Conservation (phyloP, 1,284 basidiomycete species). For the Puccinia polysora region DNA sequence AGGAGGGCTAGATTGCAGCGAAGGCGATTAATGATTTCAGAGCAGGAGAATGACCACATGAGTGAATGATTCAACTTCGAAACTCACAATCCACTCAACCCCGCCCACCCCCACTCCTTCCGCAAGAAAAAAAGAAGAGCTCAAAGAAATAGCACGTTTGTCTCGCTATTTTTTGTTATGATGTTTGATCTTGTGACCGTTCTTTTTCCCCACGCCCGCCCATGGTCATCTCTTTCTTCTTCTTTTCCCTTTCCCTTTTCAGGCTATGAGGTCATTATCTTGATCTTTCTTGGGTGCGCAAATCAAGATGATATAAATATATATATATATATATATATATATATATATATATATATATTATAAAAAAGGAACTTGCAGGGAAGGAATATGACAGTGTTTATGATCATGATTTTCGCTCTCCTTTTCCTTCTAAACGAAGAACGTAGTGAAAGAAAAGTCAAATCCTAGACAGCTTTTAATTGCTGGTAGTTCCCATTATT, state of each 20-base stretch:
- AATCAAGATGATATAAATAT: background rate
- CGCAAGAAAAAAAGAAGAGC: too few species aligned
- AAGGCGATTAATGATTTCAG: background rate
- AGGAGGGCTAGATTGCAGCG: slow-evolving; percentile 3
- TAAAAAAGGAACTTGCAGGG: too few species aligned
- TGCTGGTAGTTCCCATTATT: too few species aligned
- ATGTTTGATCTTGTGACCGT: too few species aligned
- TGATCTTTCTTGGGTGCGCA: background rate
- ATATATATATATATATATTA: too few species aligned
- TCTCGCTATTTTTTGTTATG: too few species aligned
- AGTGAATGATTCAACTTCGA: background rate
- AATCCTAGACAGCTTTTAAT: too few species aligned
- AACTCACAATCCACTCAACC: too few species aligned
- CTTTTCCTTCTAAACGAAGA: too few species aligned
- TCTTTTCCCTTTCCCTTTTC: background rate
- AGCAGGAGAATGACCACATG: background rate
- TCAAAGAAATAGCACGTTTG: too few species aligned
- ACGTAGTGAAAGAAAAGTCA: too few species aligned
- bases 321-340: background rate
- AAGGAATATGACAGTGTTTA: background rate
- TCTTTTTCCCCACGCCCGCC: background rate
- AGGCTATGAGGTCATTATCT: background rate
- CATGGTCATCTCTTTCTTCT: background rate
- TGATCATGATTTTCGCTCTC: background rate
- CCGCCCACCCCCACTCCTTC: too few species aligned